phyloP scores from a whole-genome alignment of 2,329 filamentous ascomycete genomes.

The Aspergillus brunneoviolaceus region DNA sequence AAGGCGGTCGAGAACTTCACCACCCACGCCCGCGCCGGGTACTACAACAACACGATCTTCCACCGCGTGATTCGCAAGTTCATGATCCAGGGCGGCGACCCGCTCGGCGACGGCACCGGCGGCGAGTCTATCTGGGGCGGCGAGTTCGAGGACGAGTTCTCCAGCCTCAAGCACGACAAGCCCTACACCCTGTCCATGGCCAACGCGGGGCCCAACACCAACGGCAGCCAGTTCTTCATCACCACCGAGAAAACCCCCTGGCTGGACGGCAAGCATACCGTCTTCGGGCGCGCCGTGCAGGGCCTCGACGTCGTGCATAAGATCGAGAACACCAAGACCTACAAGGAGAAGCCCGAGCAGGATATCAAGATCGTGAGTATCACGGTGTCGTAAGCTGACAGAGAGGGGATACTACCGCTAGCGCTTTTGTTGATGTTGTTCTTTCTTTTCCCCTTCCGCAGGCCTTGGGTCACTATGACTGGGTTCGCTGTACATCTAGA shows the following conservation, averaged over 20 bases:
- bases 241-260: constrained; percentile 97
- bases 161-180: constrained; percentile 86
- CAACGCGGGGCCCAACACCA: constrained; percentile 92
- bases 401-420: not conserved
- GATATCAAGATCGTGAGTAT: constrained; percentile 98
- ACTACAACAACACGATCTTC: constrained; percentile 98
- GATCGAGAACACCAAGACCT: constrained; percentile 86
- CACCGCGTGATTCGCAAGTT: constrained; percentile 97
- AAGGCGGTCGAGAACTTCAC: constrained; percentile 98
- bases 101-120: constrained; percentile 82
- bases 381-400: constrained; percentile 24
- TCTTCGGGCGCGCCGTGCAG: constrained; percentile 87
- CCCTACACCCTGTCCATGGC: constrained; percentile 97
- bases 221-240: constrained; percentile 97
- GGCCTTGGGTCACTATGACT: no score
- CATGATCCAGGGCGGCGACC: constrained; percentile 90
- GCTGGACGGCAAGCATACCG: constrained; percentile 95
- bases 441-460: not conserved
- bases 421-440: not conserved
- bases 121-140: constrained; percentile 91
- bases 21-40: constrained; percentile 81
- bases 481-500: no score
- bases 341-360: constrained; percentile 91
- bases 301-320: constrained; percentile 92
- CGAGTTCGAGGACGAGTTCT: constrained; percentile 92